Percentiles rank a stretch among this genome's conserved stretches.
Evolutionary conservation across 306 rosid species (phyloP).

Genomic region (Begonia masoniana): DNA sequence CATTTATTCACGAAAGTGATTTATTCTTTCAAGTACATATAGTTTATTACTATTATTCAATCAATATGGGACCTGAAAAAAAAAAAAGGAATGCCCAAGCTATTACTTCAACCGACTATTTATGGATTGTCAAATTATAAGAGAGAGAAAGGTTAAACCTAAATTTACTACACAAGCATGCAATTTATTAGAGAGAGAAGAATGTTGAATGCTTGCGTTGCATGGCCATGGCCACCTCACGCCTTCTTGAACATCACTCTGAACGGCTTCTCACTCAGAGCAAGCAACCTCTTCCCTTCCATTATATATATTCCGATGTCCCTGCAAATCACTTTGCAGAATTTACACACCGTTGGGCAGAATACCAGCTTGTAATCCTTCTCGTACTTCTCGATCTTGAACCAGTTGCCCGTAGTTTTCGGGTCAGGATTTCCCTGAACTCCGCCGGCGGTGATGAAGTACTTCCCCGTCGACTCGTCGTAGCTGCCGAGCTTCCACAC

Average conservation of each 20-base stretch:
- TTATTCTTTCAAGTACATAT: too few relatives aligned
- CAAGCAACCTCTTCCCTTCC: constrained; percentile 19
- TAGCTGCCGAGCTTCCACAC: constrained; percentile 39
- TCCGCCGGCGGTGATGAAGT: constrained; percentile 40
- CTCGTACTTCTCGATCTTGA: constrained; percentile 38
- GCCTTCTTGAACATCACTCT: constrained; percentile 26
- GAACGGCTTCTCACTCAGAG: constrained; percentile 24
- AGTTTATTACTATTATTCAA: too few relatives aligned
- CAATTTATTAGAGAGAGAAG: too few relatives aligned
- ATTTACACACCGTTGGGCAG: constrained; percentile 40
- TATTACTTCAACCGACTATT: too few relatives aligned
- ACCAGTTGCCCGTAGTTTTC: constrained; percentile 28
- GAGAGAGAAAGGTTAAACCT: too few relatives aligned
- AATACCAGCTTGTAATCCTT: constrained; percentile 27
- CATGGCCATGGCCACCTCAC: not conserved
- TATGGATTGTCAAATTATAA: too few relatives aligned
- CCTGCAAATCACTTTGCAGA: constrained; percentile 34
- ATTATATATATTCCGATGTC: constrained; percentile 25
- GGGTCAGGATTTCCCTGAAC: constrained; percentile 31
- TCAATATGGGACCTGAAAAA: too few relatives aligned
- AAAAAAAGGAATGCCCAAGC: too few relatives aligned
- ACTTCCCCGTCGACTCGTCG: constrained; percentile 22
- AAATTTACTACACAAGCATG: too few relatives aligned
- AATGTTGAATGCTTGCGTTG: too few relatives aligned
- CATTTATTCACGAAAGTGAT: too few relatives aligned